Base-by-base conservation (phyloP, 495 filamentous ascomycete genomes). In the Podospora pseudoanserina region DNA sequence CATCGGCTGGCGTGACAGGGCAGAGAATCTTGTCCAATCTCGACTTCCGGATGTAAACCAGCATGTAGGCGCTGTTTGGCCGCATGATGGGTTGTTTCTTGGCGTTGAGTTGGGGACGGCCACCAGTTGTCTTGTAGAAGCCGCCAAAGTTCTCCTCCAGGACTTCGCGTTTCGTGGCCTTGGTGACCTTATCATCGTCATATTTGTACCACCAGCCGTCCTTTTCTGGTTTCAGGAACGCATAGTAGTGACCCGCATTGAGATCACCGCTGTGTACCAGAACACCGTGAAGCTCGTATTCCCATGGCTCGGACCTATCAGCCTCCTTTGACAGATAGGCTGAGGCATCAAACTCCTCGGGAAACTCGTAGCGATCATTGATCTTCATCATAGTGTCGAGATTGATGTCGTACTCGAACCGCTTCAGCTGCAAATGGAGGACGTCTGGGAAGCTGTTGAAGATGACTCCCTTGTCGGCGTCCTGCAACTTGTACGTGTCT, bases 241-340 rank as follows among this genome's bases (percentile, higher is more conserved):
- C 95, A 76, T 98, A 99, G 79, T 99, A 99, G 78, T 99, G 95
- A n/a, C 95, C 95, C 15, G 96, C 94, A 78, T 98, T 97, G 54
- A 97, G 84, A 73, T 97, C 95, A 61, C 95, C 95, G 70, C 92
- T 97, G 74, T 99, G 95, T 4, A 99, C 95, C 60, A 99, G 81
- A 13, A 99, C 95, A 69, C 95, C 94, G 75, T 98, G 95, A 19
- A 99, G 81, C 74, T 96, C 87, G 77, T 98, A 99, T 63, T 88
- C 81, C 86, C 93, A 97, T 1, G 94, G 84, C 74, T 97, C 93
- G 9, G 91, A 94, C 73, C 82, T 90, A 73, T 98, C 95, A 13
- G 93, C 94, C 49, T 92, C 89, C 19, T 90, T 87, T 61, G 92
- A 90, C 19, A 99, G 87, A 75, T 96, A 99, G 11, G 91, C 92